These are phyloP conservation scores for Lanzia echinophila DNA, from an alignment of 2,329 filamentous ascomycete species.

Conservation along the genomic window DNA sequence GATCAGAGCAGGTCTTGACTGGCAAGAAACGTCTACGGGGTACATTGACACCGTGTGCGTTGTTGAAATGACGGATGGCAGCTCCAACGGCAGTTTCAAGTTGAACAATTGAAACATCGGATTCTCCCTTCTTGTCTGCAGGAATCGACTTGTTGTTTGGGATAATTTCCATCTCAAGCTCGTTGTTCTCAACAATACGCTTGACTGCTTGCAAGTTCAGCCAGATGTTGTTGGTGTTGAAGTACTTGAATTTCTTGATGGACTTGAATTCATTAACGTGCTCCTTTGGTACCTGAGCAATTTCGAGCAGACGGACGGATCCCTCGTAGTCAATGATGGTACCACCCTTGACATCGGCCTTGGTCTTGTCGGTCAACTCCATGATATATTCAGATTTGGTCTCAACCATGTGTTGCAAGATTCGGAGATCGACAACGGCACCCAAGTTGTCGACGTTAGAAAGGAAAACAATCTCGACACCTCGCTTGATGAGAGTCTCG, in stretches of 20 bases:
- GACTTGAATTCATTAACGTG: conserved; percentile 99
- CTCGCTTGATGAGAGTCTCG: conserved; percentile 89
- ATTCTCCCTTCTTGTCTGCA: conserved; percentile 99
- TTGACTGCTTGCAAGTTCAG: conserved; percentile 97
- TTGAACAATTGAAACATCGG: conserved; percentile 94
- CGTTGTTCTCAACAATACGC: conserved; percentile 96
- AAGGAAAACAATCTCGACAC: conserved; percentile 96
- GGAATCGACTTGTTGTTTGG: conserved; percentile 98
- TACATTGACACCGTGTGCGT: conserved; percentile 98
- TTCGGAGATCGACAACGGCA: conserved; percentile 94
- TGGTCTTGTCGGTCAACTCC: conserved; percentile 99
- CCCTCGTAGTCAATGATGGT: conserved; percentile 99
- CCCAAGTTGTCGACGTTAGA: conserved; percentile 99
- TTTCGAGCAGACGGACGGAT: conserved; percentile 92
- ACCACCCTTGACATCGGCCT: conserved; percentile 99
- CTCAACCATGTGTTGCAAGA: conserved; percentile 99
- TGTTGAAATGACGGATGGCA: conserved; percentile 97
- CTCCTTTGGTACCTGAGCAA: conserved; percentile 98
- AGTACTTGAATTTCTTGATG: conserved; percentile 99
- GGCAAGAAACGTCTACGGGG: conserved; percentile 96
- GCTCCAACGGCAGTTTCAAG: conserved; percentile 98
- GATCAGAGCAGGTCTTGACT: conserved; percentile 98
- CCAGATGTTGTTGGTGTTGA: conserved; percentile 99
- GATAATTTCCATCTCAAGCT: conserved; percentile 99
- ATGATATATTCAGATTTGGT: conserved; percentile 97